phyloP scores from a whole-genome alignment of 2,329 filamentous ascomycete species.

The Paramyrothecium sp. region DNA sequence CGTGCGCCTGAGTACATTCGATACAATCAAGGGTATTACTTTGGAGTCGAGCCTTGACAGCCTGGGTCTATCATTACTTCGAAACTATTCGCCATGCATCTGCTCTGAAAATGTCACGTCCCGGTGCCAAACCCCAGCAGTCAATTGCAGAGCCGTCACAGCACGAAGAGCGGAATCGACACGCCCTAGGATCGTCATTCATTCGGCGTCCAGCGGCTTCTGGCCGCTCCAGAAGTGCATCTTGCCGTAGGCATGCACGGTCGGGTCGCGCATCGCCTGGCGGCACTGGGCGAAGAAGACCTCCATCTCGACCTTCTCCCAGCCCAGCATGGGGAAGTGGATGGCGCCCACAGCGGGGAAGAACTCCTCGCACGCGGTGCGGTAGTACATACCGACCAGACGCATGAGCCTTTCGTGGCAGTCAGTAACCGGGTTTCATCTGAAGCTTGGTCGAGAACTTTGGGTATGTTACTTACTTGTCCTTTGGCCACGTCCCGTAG shows the following conservation, averaged over 20 bases:
- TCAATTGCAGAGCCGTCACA: too few species aligned
- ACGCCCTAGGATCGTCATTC: too few species aligned
- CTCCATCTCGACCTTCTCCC: conserved; percentile 29
- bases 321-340: conserved; percentile 36
- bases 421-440: too few species aligned
- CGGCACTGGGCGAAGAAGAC: conserved; percentile 28
- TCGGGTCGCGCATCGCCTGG: conserved; percentile 26
- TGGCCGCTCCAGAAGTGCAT: conserved; percentile 44
- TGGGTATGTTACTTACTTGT: conserved; percentile 30
- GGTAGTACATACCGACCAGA: conserved; percentile 39
- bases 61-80: too few species aligned
- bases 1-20: too few species aligned
- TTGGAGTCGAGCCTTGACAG: too few species aligned
- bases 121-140: too few species aligned
- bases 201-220: conserved; percentile 20
- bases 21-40: too few species aligned
- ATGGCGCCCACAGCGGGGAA: conserved; percentile 37
- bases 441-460: too few species aligned
- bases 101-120: background rate
- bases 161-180: too few species aligned
- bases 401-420: conserved; percentile 32
- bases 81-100: background rate
- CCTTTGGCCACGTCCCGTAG: conserved; percentile 44
- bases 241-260: conserved; percentile 31
- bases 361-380: conserved; percentile 38